Evolutionary conservation across 2,329 filamentous ascomycete genomes (phyloP).

Genomic region (Colletotrichum acutatum): DNA sequence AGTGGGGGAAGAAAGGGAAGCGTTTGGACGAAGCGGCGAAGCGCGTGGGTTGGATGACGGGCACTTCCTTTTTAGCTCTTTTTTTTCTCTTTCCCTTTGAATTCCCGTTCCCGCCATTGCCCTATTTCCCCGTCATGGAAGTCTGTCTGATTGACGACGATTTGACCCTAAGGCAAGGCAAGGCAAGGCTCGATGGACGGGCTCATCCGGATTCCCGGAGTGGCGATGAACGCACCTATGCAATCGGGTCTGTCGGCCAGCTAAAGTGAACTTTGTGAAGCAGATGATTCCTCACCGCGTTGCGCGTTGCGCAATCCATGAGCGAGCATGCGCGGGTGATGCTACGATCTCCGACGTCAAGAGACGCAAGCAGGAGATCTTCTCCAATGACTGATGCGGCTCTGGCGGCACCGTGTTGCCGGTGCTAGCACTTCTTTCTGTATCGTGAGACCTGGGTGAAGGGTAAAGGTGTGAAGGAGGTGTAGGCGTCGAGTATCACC

Average conservation of each 20-base stretch:
- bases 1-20: background rate
- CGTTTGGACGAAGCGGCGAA: slow-evolving; percentile 18
- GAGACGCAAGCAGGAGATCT: slow-evolving; percentile 13
- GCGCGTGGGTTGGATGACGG: background rate
- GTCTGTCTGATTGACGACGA: background rate
- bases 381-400: background rate
- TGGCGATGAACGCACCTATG: background rate
- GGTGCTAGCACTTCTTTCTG: background rate
- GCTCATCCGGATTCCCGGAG: background rate
- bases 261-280: background rate
- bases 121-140: background rate
- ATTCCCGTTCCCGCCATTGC: background rate
- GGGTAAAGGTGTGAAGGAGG: background rate
- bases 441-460: too few relatives aligned
- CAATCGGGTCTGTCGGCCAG: background rate
- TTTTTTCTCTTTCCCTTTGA: background rate
- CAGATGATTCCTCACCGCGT: background rate
- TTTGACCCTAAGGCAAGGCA: background rate
- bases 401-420: slow-evolving; percentile 17
- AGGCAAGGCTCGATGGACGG: too few relatives aligned
- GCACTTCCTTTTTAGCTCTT: background rate
- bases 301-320: slow-evolving; percentile 24
- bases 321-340: background rate
- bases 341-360: background rate
- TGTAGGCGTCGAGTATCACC: background rate